These are phyloP conservation scores for Collybiopsis luxurians DNA, from an alignment of 768 basidiomycete genomes.

Conservation along the genomic window DNA sequence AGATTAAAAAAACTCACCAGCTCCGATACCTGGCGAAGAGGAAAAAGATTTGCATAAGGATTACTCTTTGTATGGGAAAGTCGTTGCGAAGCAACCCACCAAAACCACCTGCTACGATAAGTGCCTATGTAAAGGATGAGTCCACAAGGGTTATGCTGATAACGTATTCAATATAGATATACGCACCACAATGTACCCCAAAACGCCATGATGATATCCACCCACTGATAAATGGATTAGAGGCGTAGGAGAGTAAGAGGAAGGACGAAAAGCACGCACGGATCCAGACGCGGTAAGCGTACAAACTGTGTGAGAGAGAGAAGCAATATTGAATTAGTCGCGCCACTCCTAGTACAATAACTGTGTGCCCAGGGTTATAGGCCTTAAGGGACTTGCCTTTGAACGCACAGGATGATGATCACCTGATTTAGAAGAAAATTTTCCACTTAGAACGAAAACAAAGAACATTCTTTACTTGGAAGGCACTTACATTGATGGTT, in stretches of 20 bases:
- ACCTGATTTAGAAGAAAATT: slow-evolving; percentile 29
- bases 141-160: too few species aligned
- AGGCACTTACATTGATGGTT: slow-evolving; percentile 34
- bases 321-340: background rate
- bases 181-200: slow-evolving; percentile 35
- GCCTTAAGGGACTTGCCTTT: too few species aligned
- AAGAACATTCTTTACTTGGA: background rate
- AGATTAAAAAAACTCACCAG: slow-evolving; percentile 19
- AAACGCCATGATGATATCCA: slow-evolving; percentile 33
- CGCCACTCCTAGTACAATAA: too few species aligned
- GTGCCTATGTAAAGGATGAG: slow-evolving; percentile 24
- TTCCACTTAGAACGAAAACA: background rate
- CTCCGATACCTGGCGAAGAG: slow-evolving; percentile 26
- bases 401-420: slow-evolving; percentile 41
- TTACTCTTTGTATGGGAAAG: background rate
- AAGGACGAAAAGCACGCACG: slow-evolving; percentile 36
- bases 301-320: slow-evolving; percentile 28
- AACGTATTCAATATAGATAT: too few species aligned
- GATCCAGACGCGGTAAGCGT: slow-evolving; percentile 44
- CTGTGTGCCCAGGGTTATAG: too few species aligned
- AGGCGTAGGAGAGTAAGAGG: too few species aligned
- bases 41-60: background rate
- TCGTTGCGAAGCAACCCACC: slow-evolving; percentile 24
- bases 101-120: slow-evolving; percentile 35
- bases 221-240: slow-evolving; percentile 27